Evolutionary conservation across 345 rosid species (phyloP).

Genomic region (Hibiscus mutabilis): DNA sequence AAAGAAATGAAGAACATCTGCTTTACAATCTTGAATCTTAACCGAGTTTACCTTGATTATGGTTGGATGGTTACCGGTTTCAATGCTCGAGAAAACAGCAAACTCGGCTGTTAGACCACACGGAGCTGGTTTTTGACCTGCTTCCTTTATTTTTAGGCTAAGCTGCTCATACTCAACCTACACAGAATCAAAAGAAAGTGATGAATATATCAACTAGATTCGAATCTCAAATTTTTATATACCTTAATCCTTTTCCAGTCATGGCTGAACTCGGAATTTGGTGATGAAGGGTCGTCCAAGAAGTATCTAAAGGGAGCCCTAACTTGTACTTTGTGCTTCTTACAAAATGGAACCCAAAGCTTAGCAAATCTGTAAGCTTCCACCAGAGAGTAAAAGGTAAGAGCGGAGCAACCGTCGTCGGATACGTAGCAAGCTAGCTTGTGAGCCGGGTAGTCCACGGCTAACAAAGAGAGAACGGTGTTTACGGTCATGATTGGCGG

Average conservation of each 20-base stretch:
- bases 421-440: constrained; percentile 30
- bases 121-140: constrained; percentile 8
- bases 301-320: constrained; percentile 77
- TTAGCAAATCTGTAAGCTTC: constrained; percentile 57
- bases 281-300: background rate
- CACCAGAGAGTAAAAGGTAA: constrained; percentile 46
- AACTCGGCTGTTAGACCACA: constrained; percentile 22
- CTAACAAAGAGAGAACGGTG: constrained; percentile 25
- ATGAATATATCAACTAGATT: no score
- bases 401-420: constrained; percentile 55
- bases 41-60: constrained; percentile 40
- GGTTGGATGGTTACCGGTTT: constrained; percentile 38
- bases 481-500: constrained; percentile 24
- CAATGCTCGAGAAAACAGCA: constrained; percentile 31
- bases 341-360: constrained; percentile 75
- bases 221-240: no score
- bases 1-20: no score
- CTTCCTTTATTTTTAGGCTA: constrained; percentile 15
- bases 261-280: constrained; percentile 32
- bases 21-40: background rate
- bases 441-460: constrained; percentile 7
- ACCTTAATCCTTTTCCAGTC: constrained; percentile 23
- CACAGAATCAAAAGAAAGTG: no score
- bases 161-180: constrained; percentile 51
- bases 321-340: constrained; percentile 37